phyloP scores from a whole-genome alignment of 805 yeast genomes.

The Torulaspora quercuum region DNA sequence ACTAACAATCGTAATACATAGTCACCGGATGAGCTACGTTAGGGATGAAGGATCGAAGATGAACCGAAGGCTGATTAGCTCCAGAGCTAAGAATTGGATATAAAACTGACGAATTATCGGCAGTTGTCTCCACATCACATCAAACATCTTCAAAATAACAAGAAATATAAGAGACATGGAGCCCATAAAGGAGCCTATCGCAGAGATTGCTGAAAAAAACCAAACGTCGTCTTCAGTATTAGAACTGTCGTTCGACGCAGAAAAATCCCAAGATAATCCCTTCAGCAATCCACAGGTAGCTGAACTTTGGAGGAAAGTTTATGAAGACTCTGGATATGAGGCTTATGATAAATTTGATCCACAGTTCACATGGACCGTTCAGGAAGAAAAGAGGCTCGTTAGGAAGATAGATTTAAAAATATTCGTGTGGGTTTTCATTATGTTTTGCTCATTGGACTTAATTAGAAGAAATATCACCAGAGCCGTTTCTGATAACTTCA shows the following conservation, averaged over 20 bases:
- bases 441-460: conserved; percentile 55
- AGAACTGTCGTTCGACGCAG: neutral
- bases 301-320: conserved; percentile 43
- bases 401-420: conserved; percentile 55
- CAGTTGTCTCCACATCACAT: too few species aligned
- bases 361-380: conserved; percentile 48
- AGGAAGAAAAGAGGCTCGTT: conserved; percentile 48
- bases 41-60: too few species aligned
- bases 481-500: conserved; percentile 54
- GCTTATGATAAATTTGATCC: conserved; percentile 56
- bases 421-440: conserved; percentile 52
- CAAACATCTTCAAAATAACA: too few species aligned
- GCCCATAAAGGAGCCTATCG: too few species aligned
- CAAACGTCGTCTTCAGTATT: conserved; percentile 1
- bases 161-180: too few species aligned
- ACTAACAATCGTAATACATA: too few species aligned
- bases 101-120: too few species aligned
- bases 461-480: conserved; percentile 56
- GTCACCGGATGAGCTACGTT: too few species aligned
- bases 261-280: conserved; percentile 7
- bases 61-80: too few species aligned
- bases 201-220: neutral
- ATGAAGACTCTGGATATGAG: conserved; percentile 50
- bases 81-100: too few species aligned
- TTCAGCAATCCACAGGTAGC: conserved; percentile 44